Percentiles rank a stretch among this genome's conserved stretches.
phyloP scores from a whole-genome alignment of 23 red algal species.

The Pyropia haitanensis region DNA sequence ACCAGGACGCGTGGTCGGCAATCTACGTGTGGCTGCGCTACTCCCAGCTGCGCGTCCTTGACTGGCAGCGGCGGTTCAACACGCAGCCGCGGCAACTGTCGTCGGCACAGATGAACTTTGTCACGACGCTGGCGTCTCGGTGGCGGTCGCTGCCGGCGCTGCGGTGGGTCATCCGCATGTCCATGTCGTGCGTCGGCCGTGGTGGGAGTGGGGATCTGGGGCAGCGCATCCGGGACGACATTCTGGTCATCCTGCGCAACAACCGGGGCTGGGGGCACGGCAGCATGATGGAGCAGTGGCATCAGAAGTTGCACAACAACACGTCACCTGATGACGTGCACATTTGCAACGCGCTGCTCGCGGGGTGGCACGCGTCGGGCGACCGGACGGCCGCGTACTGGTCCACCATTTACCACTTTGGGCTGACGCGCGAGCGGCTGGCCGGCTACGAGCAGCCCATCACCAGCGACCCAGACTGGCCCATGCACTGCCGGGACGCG shows the following conservation, averaged over 20 bases:
- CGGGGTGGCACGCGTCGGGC: constrained; percentile 57
- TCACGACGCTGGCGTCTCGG: constrained; percentile 48
- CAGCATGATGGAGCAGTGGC: constrained; percentile 96
- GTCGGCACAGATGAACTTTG: constrained; percentile 48
- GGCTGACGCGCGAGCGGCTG: constrained; percentile 66
- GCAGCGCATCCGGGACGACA: constrained; percentile 89
- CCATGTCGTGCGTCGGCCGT: constrained; percentile 70
- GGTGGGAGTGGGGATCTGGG: constrained; percentile 79
- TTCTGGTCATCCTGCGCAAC: constrained; percentile 73
- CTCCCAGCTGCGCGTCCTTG: constrained; percentile 68
- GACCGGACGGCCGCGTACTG: constrained; percentile 44
- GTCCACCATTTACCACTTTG: constrained; percentile 46
- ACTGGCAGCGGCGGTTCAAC: constrained; percentile 82
- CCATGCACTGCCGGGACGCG: constrained; percentile 48
- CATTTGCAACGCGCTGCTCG: constrained; percentile 74
- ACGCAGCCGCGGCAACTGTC: constrained; percentile 75
- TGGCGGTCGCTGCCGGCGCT: constrained; percentile 45
- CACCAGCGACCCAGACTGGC: constrained; percentile 53
- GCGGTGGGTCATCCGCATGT: constrained; percentile 51
- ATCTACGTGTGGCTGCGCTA: constrained; percentile 90
- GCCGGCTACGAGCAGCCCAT: constrained; percentile 87
- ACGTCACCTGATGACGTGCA: constrained; percentile 85
- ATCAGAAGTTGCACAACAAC: constrained; percentile 94
- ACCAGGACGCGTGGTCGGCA: constrained; percentile 39
- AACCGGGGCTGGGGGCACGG: constrained; percentile 65